These are phyloP conservation scores for Hypomontagnella submonticulosa DNA, from an alignment of 495 filamentous ascomycete genomes.

Conservation along the genomic window DNA sequence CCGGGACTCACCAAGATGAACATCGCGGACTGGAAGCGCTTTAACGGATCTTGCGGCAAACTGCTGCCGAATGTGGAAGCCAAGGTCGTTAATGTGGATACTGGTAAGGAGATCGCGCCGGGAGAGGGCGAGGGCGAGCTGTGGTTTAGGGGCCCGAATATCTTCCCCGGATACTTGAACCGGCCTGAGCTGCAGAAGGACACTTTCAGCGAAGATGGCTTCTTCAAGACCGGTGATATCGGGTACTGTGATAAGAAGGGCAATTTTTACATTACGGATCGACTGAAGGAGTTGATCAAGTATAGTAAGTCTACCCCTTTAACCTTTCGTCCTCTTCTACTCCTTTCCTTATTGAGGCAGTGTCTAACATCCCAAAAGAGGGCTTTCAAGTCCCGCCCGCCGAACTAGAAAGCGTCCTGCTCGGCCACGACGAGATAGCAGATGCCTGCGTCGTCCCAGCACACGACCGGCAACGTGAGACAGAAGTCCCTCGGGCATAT, in stretches of 20 bases:
- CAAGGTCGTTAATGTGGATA: constrained; percentile 75
- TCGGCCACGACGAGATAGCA: constrained; percentile 75
- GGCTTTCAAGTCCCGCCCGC: constrained; percentile 91
- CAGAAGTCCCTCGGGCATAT: constrained; percentile 87
- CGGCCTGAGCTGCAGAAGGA: constrained; percentile 70
- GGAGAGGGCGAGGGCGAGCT: constrained; percentile 67
- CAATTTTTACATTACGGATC: constrained; percentile 73
- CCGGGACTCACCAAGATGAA: constrained; percentile 67
- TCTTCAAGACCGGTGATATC: constrained; percentile 86
- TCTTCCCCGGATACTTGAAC: constrained; percentile 83
- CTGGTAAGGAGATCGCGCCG: constrained; percentile 47
- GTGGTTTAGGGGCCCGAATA: constrained; percentile 79
- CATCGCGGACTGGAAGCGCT: constrained; percentile 80
- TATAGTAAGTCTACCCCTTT: constrained; percentile 62
- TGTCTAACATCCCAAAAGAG: constrained; percentile 49
- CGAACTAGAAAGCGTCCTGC: constrained; percentile 83
- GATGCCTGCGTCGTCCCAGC: constrained; percentile 89
- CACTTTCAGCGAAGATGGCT: constrained; percentile 76
- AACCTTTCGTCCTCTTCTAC: not conserved
- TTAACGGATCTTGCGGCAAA: constrained; percentile 82
- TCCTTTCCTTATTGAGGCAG: not conserved
- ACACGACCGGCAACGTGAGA: constrained; percentile 73
- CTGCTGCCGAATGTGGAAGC: constrained; percentile 84
- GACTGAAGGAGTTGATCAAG: constrained; percentile 93
- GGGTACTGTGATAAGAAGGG: constrained; percentile 68